Evolutionary conservation across 2,329 filamentous ascomycete genomes (phyloP).

Genomic region (Pseudofabraea citricarpa): DNA sequence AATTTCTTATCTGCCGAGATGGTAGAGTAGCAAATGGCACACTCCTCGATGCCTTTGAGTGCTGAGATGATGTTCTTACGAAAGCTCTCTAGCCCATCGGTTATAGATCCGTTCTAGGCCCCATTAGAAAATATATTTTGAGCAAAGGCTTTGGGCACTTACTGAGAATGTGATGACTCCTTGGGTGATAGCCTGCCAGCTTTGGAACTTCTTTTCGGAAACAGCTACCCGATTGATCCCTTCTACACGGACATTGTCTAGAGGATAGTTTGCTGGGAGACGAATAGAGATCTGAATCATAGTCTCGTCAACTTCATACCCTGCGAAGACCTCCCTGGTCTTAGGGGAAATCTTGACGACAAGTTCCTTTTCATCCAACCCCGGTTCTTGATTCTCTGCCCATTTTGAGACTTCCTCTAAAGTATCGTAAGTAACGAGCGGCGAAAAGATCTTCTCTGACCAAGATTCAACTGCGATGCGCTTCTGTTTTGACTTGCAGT

Average conservation of each 20-base stretch:
- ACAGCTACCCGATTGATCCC: slow-evolving; percentile 82
- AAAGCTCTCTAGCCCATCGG: slow-evolving; percentile 83
- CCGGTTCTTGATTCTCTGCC: slow-evolving; percentile 49
- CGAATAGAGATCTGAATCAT: slow-evolving; percentile 77
- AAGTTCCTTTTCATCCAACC: slow-evolving; percentile 50
- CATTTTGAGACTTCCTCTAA: slow-evolving; percentile 66
- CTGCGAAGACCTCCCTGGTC: slow-evolving; percentile 73
- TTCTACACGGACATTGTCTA: slow-evolving; percentile 71
- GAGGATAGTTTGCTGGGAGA: slow-evolving; percentile 76
- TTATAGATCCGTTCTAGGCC: slow-evolving; percentile 69
- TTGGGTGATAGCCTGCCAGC: slow-evolving; percentile 82
- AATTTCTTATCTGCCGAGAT: slow-evolving; percentile 84
- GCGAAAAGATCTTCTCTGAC: slow-evolving; percentile 81
- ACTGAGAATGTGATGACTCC: slow-evolving; percentile 88
- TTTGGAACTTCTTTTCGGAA: slow-evolving; percentile 87
- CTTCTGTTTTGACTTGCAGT: slow-evolving; percentile 76
- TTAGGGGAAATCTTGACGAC: slow-evolving; percentile 66
- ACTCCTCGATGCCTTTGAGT: slow-evolving; percentile 89
- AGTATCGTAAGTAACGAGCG: slow-evolving; percentile 59
- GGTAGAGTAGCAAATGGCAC: slow-evolving; percentile 94
- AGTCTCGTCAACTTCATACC: slow-evolving; percentile 84
- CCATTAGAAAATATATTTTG: no score
- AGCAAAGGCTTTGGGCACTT: no score
- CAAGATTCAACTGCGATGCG: slow-evolving; percentile 74
- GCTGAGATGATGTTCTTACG: slow-evolving; percentile 81